Percentiles rank a stretch among this genome's conserved stretches.
Conservation (phyloP, 371 early-diverging fungal species). For the Mortierella sp. region DNA sequence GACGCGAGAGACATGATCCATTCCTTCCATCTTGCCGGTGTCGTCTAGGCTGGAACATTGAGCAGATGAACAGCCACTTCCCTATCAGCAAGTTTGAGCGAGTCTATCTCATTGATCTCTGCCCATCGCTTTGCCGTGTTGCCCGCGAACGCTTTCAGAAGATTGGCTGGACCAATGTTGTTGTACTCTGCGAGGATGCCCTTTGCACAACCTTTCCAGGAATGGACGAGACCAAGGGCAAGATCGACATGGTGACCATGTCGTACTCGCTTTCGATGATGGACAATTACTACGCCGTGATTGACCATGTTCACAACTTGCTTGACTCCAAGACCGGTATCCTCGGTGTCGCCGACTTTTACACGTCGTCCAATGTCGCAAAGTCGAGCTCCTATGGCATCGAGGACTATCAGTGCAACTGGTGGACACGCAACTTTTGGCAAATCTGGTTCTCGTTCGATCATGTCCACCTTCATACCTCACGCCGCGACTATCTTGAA, state of each 20-base stretch:
- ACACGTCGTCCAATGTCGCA: conserved; percentile 61
- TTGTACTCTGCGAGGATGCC: conserved; percentile 85
- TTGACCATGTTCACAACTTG: conserved; percentile 74
- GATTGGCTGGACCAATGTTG: conserved; percentile 84
- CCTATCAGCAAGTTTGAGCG: conserved; percentile 80
- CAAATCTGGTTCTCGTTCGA: conserved; percentile 82
- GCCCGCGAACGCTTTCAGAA: conserved; percentile 79
- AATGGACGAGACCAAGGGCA: conserved; percentile 63
- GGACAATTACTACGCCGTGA: conserved; percentile 74
- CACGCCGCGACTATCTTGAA: conserved; percentile 88
- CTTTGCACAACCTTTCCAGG: conserved; percentile 72
- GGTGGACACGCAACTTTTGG: conserved; percentile 88
- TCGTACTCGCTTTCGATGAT: conserved; percentile 93
- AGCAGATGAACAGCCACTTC: conserved; percentile 80
- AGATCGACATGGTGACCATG: conserved; percentile 81
- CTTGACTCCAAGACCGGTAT: conserved; percentile 75
- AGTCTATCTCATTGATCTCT: conserved; percentile 87
- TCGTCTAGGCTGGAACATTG: conserved; percentile 80
- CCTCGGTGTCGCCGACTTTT: conserved; percentile 84
- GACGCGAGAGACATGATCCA: neutral
- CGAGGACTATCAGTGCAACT: conserved; percentile 70
- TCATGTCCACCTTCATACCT: conserved; percentile 80
- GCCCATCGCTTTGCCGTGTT: conserved; percentile 82
- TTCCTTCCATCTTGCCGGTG: neutral
- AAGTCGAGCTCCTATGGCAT: conserved; percentile 59